Percentiles rank a stretch among this genome's conserved stretches.
Conservation (phyloP, 257 asterid genomes). For the Osmanthus fragrans region DNA sequence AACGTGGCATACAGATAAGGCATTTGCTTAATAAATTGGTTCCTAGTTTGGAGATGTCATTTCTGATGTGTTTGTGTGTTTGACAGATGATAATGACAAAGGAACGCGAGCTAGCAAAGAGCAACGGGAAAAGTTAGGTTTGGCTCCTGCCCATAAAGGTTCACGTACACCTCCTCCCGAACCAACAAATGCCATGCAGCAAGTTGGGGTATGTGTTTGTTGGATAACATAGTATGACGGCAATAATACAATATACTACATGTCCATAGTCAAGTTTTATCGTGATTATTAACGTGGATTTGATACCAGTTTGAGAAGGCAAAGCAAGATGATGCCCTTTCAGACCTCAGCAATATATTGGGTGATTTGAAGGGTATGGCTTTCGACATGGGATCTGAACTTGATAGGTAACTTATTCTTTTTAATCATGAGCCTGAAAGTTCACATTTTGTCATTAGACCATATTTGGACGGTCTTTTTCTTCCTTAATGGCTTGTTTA, state of each 20-base stretch:
- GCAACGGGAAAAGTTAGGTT: conserved; percentile 75
- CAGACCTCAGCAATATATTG: conserved; percentile 67
- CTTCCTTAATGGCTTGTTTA: not conserved
- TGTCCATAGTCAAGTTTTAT: not conserved
- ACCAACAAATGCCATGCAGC: conserved; percentile 69
- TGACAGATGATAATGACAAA: conserved; percentile 51
- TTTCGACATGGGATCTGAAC: conserved; percentile 76
- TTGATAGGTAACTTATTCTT: conserved; percentile 47
- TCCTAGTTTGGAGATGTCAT: not conserved
- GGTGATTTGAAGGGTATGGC: conserved; percentile 97
- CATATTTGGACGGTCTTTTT: not conserved
- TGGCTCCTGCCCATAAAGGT: conserved; percentile 45
- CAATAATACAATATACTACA: not conserved
- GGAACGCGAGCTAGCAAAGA: conserved; percentile 50
- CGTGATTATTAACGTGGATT: not conserved
- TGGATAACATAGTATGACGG: not conserved
- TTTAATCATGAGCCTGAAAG: too few species aligned
- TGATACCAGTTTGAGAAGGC: conserved; percentile 64
- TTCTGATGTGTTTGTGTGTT: conserved; percentile 16
- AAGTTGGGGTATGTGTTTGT: conserved; percentile 62
- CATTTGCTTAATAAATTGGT: not conserved
- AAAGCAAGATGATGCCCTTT: conserved; percentile 82
- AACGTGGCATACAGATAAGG: not conserved
- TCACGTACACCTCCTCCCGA: conserved; percentile 67
- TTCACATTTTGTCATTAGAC: not conserved